Evolutionary conservation across 2,329 filamentous ascomycete genomes (phyloP), one percentile per base, ranked within the genome.

Genomic region (Cladobotryum protrusum): DNA sequence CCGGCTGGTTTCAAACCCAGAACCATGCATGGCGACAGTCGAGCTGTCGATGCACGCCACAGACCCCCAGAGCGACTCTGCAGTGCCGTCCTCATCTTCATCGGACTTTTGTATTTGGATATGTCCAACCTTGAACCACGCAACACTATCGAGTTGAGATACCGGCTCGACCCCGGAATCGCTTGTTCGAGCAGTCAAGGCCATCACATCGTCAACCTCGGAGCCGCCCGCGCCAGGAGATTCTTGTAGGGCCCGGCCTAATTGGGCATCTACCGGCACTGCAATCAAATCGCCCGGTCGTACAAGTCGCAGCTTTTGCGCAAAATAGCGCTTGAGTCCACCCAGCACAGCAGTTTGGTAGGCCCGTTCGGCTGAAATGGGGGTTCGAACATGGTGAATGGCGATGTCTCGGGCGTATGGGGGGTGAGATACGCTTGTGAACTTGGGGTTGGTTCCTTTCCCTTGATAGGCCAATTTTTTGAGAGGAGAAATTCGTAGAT

Each of bases 111-210:
- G 72, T 5, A 77, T 70, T 49, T 75, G 74, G 47, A 95, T 84
- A 52, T 89, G 86, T 36, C 86, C 86, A 37, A 99, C 86, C 56
- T 85, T 88, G 74, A 96, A 97, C 93, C 93, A 99, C 7, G 89
- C 91, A 17, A 95, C 87, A 29, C 75, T 79, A 66, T 78, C 81
- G 57, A 70, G 72, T 59, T 56, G 71, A 50, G 56, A 64, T 36
- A 51, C 47, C 12, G 59, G 55, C 32, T 57, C 60, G 19, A 58
- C 60, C 15, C 59, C 60, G 17, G 53, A 49, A 15, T 63, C 61
- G 32, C 59, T 57, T 3, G 59, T 62, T 11, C 59, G 66, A 7
- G 70, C 78, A 29, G 79, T 77, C 54, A 82, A 67, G 1, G 76
- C 73, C 60, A 79, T 72, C 48, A 75, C 77, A 54, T 96, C 90